Evolutionary conservation across 805 yeast species (phyloP).

Genomic region (Candida jianshihensis): DNA sequence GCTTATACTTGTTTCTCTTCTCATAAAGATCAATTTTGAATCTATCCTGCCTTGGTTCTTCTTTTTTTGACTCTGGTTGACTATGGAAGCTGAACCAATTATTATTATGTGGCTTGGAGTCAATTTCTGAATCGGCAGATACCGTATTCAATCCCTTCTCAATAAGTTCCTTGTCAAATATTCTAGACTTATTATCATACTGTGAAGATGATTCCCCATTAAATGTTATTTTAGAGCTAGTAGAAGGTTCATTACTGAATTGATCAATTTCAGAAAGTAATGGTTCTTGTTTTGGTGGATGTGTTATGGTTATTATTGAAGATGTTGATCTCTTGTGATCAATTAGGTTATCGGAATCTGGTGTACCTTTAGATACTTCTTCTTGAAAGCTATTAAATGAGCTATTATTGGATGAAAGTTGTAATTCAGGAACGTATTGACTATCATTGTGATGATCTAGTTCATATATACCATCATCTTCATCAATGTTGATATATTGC

Average conservation of each 20-base stretch:
- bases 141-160: conserved; percentile 11
- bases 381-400: conserved; percentile 16
- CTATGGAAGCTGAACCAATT: conserved; percentile 1
- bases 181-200: conserved; percentile 3
- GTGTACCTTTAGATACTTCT: neutral
- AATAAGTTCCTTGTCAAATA: conserved; percentile 19
- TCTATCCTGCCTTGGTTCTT: conserved; percentile 2
- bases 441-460: neutral
- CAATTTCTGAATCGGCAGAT: neutral
- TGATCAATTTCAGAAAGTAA: neutral
- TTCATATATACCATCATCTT: conserved; percentile 18
- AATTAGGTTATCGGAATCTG: neutral
- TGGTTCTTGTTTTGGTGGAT: neutral
- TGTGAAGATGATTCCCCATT: neutral
- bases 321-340: neutral
- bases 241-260: neutral
- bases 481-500: conserved; percentile 20
- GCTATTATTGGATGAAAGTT: conserved; percentile 21
- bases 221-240: neutral
- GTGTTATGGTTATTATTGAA: conserved; percentile 1
- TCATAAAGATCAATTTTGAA: conserved; percentile 23
- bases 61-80: neutral
- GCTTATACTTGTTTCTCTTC: conserved; percentile 18
- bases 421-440: conserved; percentile 19
- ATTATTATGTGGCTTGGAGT: neutral